Conservation (phyloP, 1,284 basidiomycete genomes). For the Microbotryum scabiosae region DNA sequence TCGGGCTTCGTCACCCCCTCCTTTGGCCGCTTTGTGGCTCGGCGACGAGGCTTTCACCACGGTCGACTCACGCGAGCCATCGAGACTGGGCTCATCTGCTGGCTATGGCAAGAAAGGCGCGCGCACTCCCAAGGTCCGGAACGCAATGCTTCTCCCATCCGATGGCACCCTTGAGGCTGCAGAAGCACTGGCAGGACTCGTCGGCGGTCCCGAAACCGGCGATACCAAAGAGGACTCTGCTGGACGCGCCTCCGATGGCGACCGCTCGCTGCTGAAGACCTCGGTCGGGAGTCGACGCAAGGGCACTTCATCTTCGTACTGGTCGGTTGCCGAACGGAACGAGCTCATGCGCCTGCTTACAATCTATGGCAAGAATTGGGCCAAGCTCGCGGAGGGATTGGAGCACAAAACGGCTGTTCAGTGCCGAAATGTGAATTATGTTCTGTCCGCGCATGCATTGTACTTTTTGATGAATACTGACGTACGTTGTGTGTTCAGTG, state of each 20-base stretch:
- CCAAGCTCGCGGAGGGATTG: constrained; percentile 62
- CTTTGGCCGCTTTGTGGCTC: too few species aligned
- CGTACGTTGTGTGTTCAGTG: constrained; percentile 1
- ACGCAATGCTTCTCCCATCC: constrained; percentile 13
- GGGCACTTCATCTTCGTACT: constrained; percentile 43
- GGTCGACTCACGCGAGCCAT: too few species aligned
- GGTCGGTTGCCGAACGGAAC: constrained; percentile 48
- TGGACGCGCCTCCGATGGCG: constrained; percentile 4
- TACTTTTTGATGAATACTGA: not conserved
- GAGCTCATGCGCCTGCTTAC: constrained; percentile 57
- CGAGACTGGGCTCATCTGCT: too few species aligned
- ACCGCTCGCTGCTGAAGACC: not conserved
- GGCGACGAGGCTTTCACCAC: too few species aligned
- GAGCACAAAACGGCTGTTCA: constrained; percentile 71
- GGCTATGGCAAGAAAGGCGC: not conserved
- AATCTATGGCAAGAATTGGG: constrained; percentile 65
- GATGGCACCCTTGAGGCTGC: constrained; percentile 41
- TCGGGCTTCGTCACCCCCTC: constrained; percentile 1
- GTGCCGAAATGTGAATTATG: constrained; percentile 42
- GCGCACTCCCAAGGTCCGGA: not conserved
- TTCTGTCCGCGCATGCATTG: too few species aligned
- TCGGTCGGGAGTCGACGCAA: constrained; percentile 11
- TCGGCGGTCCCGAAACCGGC: constrained; percentile 17
- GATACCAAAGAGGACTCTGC: not conserved
- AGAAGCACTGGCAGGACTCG: constrained; percentile 40